Evolutionary conservation across 495 filamentous ascomycete species (phyloP), one percentile per base, ranked within the genome.

Genomic region (Usnea hakonensis): DNA sequence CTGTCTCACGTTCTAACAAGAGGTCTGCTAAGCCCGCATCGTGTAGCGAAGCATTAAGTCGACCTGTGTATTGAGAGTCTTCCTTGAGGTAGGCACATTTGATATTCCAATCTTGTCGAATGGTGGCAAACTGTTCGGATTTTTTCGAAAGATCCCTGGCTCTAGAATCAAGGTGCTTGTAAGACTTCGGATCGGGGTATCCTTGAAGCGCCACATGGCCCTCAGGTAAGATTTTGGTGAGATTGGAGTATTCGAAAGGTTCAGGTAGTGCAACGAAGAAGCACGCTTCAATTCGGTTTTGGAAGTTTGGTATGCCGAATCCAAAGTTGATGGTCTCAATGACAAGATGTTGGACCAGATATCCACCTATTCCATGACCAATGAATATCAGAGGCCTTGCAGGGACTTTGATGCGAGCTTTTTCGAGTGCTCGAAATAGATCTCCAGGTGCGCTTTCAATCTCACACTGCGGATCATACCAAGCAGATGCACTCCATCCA

Each of bases 241-340:
- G 35, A 26, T 58, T 55, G 13, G 48, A 28, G 28, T 19, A 7
- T 19, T 60, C 26, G n/a, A 48, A 7, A 37, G 5, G 50, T 17
- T 65, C 40, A 11, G 63, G 63, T 1, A 48, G 21, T 19, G 63
- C 57, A 36, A 65, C 32, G n/a, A 65, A 65, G n/a, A 55, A 60
- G 21, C 63, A 65, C 3, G 35, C 57, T 48, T 61, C 46, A 10
- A 65, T 43, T 13, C 57, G 57, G 26, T 48, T 65, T 16, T 36
- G 16, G 23, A 56, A 65, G n/a, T 36, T 30, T 30, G 26, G 46
- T 10, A 43, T 30, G 56, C 23, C 41, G 41, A 65, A 36, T 4
- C 52, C 48, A 37, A 26, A 40, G 10, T 65, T 55, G 37, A 65
- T 60, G 14, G 16, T 65, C 11, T 55, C 26, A 21, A 38, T 65